These are phyloP conservation scores for Coemansia sp. DNA, from an alignment of 192 early-diverging fungal species.

Conservation along the genomic window DNA sequence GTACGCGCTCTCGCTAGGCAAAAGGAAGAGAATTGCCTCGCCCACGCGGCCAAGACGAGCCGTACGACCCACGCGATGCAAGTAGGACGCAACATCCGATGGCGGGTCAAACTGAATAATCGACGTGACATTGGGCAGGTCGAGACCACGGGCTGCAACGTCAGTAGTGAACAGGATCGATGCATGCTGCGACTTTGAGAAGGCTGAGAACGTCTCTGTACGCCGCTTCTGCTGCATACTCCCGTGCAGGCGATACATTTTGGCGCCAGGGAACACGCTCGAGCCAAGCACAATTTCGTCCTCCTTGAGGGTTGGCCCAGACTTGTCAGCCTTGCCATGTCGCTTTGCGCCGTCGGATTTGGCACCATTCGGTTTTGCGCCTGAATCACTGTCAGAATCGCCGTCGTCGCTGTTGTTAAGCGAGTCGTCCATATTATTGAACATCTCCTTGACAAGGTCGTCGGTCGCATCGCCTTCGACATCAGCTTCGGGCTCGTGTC, in stretches of 20 bases:
- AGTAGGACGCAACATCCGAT: constrained; percentile 98
- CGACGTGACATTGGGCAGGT: constrained; percentile 98
- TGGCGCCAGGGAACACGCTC: constrained; percentile 63
- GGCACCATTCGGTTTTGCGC: neutral
- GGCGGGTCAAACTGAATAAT: constrained; percentile 99
- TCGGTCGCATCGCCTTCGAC: constrained; percentile 42
- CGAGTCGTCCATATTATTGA: constrained; percentile 20
- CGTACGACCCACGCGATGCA: constrained; percentile 94
- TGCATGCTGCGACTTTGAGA: constrained; percentile 82
- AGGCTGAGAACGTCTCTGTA: constrained; percentile 99
- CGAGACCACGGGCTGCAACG: constrained; percentile 95
- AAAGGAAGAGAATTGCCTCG: constrained; percentile 90
- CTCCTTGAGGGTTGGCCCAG: constrained; percentile 27
- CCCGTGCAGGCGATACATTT: constrained; percentile 88
- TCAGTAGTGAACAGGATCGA: constrained; percentile 96
- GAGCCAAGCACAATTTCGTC: constrained; percentile 48
- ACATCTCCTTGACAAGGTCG: constrained; percentile 54
- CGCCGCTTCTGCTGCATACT: constrained; percentile 98
- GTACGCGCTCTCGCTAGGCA: constrained; percentile 93
- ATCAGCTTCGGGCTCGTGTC: constrained; percentile 38
- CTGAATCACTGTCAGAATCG: constrained; percentile 18
- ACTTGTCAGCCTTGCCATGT: constrained; percentile 7
- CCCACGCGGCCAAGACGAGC: constrained; percentile 89
- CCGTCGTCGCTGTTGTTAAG: constrained; percentile 23
- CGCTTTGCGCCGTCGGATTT: constrained; percentile 2